Evolutionary conservation across 2,329 filamentous ascomycete genomes (phyloP).

Genomic region (Claviceps monticola): DNA sequence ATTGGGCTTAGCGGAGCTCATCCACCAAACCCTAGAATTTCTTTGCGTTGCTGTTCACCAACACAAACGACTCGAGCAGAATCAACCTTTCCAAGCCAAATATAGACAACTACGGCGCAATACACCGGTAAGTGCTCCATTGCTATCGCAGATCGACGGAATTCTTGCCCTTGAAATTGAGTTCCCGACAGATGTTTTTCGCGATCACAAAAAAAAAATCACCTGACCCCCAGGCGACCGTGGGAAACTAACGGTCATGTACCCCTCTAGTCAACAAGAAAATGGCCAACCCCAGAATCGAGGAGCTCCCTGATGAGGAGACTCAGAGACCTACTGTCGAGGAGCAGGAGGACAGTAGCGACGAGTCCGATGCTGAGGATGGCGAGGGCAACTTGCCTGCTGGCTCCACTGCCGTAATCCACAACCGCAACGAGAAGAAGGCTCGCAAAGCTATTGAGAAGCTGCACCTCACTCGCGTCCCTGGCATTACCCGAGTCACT

Average conservation of each 20-base stretch:
- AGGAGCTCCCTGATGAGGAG: constrained; percentile 91
- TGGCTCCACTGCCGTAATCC: constrained; percentile 78
- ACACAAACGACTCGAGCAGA: constrained; percentile 24
- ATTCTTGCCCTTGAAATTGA: not conserved
- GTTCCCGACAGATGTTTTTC: not conserved
- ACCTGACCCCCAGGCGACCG: not conserved
- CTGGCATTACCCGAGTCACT: constrained; percentile 95
- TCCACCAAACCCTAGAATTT: constrained; percentile 34
- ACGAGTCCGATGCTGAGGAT: constrained; percentile 69
- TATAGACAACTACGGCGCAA: constrained; percentile 21
- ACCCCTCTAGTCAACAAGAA: constrained; percentile 22
- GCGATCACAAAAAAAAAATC: constrained; percentile 3
- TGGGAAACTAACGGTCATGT: constrained; percentile 3
- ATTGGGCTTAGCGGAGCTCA: constrained; percentile 23
- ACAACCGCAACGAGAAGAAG: constrained; percentile 99
- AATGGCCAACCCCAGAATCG: constrained; percentile 96
- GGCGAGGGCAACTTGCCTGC: constrained; percentile 66
- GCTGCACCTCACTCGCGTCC: constrained; percentile 89
- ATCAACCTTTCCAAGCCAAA: constrained; percentile 17
- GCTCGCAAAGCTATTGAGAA: constrained; percentile 98
- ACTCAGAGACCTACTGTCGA: constrained; percentile 68
- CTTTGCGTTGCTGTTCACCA: constrained; percentile 20
- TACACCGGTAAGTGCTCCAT: constrained; percentile 22
- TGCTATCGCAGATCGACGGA: constrained; percentile 5
- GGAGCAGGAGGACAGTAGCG: constrained; percentile 59